A percentile compares a stretch with the other conserved stretches of the same genome.
Evolutionary conservation across 2,329 filamentous ascomycete genomes (phyloP).

Genomic region (Fusarium camptoceras): DNA sequence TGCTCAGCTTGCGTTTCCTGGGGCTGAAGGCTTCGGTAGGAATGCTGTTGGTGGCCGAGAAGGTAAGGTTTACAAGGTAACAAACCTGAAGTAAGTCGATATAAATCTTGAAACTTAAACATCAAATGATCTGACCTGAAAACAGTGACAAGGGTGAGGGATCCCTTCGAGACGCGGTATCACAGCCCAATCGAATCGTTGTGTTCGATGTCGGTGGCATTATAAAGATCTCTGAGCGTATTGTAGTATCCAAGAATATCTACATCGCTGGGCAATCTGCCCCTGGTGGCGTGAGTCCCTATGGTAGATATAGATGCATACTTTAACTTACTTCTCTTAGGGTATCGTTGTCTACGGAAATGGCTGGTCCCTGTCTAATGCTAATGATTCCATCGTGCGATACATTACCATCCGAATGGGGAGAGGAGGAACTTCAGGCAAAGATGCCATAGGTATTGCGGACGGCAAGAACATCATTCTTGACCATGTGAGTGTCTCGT

Average conservation of each 20-base stretch:
- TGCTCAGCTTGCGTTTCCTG: conserved; percentile 50
- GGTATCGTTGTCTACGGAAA: conserved; percentile 66
- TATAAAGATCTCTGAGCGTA: conserved; percentile 58
- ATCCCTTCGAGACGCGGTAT: conserved; percentile 54
- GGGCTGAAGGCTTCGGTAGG: conserved; percentile 50
- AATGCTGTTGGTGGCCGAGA: conserved; percentile 51
- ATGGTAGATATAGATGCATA: not conserved
- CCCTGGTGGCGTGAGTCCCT: conserved; percentile 56
- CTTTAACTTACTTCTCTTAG: conserved; percentile 19
- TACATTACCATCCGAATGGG: conserved; percentile 68
- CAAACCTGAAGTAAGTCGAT: conserved; percentile 49
- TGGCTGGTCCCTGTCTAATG: conserved; percentile 63
- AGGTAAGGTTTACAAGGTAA: conserved; percentile 53
- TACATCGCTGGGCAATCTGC: conserved; percentile 63
- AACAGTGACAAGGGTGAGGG: conserved; percentile 52
- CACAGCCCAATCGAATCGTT: conserved; percentile 56
- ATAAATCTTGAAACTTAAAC: fast-evolving
- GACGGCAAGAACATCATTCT: conserved; percentile 66
- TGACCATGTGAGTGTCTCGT: conserved; percentile 65
- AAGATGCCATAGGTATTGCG: conserved; percentile 66
- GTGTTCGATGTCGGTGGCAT: conserved; percentile 62
- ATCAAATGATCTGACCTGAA: not conserved
- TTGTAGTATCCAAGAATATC: conserved; percentile 59
- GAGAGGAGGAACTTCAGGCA: conserved; percentile 61
- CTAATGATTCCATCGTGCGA: conserved; percentile 65